Evolutionary conservation across 2,329 filamentous ascomycete species (phyloP), one percentile per base, ranked within the genome.

Genomic region (Didymella arachidicola): DNA sequence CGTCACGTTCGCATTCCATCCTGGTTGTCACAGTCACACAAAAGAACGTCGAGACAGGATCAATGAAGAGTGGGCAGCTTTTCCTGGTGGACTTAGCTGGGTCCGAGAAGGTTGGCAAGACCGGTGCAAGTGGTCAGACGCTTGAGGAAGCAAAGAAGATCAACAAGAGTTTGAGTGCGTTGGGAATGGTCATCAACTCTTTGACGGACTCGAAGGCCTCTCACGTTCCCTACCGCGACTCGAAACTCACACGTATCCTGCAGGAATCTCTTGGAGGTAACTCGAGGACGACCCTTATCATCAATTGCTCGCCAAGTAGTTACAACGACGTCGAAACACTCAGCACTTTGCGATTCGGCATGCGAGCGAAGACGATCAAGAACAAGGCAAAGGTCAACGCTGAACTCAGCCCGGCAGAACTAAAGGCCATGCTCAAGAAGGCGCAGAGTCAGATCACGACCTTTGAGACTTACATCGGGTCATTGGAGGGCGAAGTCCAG

Each of bases 381-480:
- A 98, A 98, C 83, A 98, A 98, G 85, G 95, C 95, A 79, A 99
- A 98, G 89, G 90, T 99, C 85, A 99, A 99, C 76, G 93, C 94
- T 44, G 95, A 99, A 79, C 86, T 99, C 71, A 98, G 94, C 72
- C 95, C 95, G 44, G 88, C 93, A 12, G 95, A 99, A 79, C 87
- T 99, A 82, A 99, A 98, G 80, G 85, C 88, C 48, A 85, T 97
- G 72, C 87, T 99, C 75, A 93, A 92, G 80, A 97, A 97, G 79
- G 92, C 93, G 14, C 93, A 97, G 78, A 87, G 86, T 51, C 93
- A 97, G 76, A 89, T 95, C 66, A 92, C 91, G 22, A 93, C 87
- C 16, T 98, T 96, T 77, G 91, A 97, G 75, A 87, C 82, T 58
- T 98, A 98, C 73, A 91, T 98, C 60, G 84, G 87, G 19, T 90